A percentile compares a stretch with the other conserved stretches of the same genome.
phyloP scores from a whole-genome alignment of 306 rosid genomes.

The Cicer arietinum region DNA sequence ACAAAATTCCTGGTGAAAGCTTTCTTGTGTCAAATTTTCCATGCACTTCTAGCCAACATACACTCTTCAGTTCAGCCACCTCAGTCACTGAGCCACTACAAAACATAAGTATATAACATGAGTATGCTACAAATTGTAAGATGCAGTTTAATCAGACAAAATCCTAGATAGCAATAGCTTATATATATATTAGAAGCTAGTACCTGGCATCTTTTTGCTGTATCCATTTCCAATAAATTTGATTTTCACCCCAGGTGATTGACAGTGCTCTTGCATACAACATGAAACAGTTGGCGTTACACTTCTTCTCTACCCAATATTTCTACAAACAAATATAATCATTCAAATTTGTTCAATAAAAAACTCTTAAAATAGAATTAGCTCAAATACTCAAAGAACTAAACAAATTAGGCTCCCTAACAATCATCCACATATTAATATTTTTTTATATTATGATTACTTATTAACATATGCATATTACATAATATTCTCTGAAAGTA shows the following conservation, averaged over 20 bases:
- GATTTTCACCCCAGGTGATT: conserved; percentile 62
- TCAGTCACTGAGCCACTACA: conserved; percentile 63
- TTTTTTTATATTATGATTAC: not conserved
- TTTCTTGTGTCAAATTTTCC: conserved; percentile 65
- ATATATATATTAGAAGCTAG: too few relatives aligned
- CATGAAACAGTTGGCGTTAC: conserved; percentile 64
- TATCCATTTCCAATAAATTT: conserved; percentile 65
- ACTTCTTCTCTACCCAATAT: conserved; percentile 50
- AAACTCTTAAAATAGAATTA: not conserved
- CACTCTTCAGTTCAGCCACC: conserved; percentile 59
- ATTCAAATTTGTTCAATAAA: not conserved
- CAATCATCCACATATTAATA: not conserved
- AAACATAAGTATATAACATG: not conserved
- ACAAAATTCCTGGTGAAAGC: conserved; percentile 62
- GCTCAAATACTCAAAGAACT: not conserved
- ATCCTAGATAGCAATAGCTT: not conserved
- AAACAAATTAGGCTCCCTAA: not conserved
- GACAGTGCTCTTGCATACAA: conserved; percentile 70
- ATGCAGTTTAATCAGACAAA: not conserved
- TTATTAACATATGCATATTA: not conserved
- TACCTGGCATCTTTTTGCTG: conserved; percentile 60
- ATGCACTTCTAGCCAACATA: conserved; percentile 76
- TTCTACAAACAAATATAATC: conserved; percentile 41
- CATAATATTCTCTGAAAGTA: not conserved
- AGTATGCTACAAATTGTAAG: not conserved